phyloP scores from a whole-genome alignment of 225 moss, liverwort and hornwort genomes.

The Rhytidiadelphus loreus region DNA sequence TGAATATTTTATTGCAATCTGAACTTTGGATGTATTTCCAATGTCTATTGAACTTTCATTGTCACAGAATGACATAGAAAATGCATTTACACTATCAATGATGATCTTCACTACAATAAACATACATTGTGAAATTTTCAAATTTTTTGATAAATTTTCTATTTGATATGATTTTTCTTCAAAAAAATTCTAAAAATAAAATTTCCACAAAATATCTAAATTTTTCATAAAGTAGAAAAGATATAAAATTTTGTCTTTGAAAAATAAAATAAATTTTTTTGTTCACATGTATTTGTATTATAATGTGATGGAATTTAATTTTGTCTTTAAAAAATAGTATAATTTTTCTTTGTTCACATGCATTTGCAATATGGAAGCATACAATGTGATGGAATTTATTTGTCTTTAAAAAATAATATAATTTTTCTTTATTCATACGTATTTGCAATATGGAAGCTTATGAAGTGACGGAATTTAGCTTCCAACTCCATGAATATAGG shows the following conservation, averaged over 20 bases:
- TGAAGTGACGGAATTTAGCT: background rate
- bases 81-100: background rate
- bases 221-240: background rate
- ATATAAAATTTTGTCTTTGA: background rate
- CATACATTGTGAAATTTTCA: background rate
- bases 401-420: background rate
- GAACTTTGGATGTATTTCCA: background rate
- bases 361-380: background rate
- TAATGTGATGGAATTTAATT: background rate
- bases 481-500: too few relatives aligned
- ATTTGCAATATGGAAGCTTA: background rate
- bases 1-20: background rate
- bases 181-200: background rate
- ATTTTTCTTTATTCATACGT: background rate
- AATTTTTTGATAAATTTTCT: background rate
- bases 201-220: background rate
- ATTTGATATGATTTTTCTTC: background rate
- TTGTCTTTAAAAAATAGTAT: too few relatives aligned
- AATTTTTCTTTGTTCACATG: background rate
- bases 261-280: background rate
- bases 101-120: background rate
- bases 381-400: background rate
- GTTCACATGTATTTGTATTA: background rate
- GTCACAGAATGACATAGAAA: too few relatives aligned
- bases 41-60: fast-evolving